Conservation (phyloP, 371 early-diverging fungal species). For the Parasitella parasitica region DNA sequence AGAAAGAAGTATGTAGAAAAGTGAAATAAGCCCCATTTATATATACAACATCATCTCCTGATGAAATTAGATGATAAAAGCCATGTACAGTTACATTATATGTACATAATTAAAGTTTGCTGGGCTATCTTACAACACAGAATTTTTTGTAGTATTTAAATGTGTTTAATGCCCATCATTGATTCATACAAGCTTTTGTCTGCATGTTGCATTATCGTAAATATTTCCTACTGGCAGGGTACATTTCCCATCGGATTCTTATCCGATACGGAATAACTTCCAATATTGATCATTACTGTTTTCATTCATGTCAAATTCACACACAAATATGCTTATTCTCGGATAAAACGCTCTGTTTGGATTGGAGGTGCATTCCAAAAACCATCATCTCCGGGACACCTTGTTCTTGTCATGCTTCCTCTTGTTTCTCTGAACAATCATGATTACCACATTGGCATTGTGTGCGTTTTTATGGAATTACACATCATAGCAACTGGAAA, state of each 20-base stretch:
- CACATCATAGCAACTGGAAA: too few relatives aligned
- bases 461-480: too few relatives aligned
- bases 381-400: too few relatives aligned
- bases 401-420: too few relatives aligned
- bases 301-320: neutral
- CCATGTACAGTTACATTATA: neutral
- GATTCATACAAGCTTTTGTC: too few relatives aligned
- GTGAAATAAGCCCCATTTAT: neutral
- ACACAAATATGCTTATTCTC: neutral
- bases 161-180: too few relatives aligned
- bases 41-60: neutral
- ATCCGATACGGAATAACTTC: neutral
- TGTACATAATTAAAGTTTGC: too few relatives aligned
- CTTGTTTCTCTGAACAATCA: too few relatives aligned
- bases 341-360: too few relatives aligned
- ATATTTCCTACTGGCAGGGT: neutral
- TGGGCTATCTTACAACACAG: neutral
- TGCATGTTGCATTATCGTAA: neutral
- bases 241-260: neutral
- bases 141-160: neutral
- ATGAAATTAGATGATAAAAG: neutral
- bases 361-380: too few relatives aligned
- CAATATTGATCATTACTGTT: neutral
- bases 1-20: too few relatives aligned
- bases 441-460: too few relatives aligned